Conservation (phyloP, 305 asterid species). For the Rubia balearica region DNA sequence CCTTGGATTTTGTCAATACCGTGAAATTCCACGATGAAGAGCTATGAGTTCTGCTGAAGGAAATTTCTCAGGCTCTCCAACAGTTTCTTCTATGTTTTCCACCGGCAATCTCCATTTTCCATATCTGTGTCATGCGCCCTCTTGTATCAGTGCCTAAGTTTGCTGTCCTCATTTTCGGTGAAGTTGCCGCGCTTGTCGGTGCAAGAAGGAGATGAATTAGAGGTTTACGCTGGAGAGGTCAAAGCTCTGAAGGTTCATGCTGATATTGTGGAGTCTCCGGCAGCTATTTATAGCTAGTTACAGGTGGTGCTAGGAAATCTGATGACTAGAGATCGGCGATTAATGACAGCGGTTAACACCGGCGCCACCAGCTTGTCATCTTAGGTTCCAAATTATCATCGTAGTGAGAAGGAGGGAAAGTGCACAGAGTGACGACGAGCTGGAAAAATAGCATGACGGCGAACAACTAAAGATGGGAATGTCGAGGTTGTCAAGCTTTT, state of each 20-base stretch:
- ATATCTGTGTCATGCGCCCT: too few species aligned
- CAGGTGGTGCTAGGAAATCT: constrained; percentile 75
- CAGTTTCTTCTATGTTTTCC: too few species aligned
- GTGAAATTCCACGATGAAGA: too few species aligned
- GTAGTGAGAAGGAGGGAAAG: constrained; percentile 20
- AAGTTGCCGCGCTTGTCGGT: not conserved
- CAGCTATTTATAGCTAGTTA: constrained; percentile 53
- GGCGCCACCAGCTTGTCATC: constrained; percentile 80
- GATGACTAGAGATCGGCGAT: constrained; percentile 56
- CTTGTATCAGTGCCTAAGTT: too few species aligned
- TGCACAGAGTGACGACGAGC: too few species aligned
- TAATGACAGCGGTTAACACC: constrained; percentile 65
- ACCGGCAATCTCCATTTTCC: too few species aligned
- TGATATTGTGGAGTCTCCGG: not conserved
- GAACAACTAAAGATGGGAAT: not conserved
- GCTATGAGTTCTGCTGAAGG: too few species aligned
- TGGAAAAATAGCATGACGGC: too few species aligned
- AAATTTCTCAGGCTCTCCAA: too few species aligned
- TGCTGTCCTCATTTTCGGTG: too few species aligned
- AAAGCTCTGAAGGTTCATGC: not conserved
- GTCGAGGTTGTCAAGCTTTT: not conserved
- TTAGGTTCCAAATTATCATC: constrained; percentile 79
- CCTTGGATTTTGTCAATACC: too few species aligned
- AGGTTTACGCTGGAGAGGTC: not conserved
- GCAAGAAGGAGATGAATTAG: not conserved